Base-by-base conservation (phyloP, 129 eudicot genomes). In the Centaurea solstitialis region DNA sequence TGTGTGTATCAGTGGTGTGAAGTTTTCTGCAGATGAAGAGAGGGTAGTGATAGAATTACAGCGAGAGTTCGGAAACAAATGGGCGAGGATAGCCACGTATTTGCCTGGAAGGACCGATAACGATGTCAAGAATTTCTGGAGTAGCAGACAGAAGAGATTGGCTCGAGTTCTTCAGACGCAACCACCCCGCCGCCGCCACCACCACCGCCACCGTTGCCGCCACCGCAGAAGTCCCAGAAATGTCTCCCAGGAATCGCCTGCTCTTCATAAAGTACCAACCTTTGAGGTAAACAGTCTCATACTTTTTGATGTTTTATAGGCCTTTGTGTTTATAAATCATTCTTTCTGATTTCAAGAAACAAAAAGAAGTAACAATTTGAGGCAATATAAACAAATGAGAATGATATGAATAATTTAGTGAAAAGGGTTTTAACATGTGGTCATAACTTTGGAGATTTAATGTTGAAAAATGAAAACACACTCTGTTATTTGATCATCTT, bases 41-140 rank as follows among this genome's bases (percentile, higher is more conserved):
- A 86, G 91, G 73, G 67, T 68, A 33, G 99, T 94, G 84, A 92
- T 94, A 50, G 97, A 92, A 37, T 79, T 94, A n/a, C 99, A 94
- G 77, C 89, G 87, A 23, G 81, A 92, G 73, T 86, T 90, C 17
- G 97, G 99, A 76, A 94, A 94, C 94, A 94, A 90, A 88, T 94
- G 99, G 99, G 99, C 99, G 1, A 86, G 85, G 72, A 94, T 92
- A 15, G 94, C 99, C 0, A 89, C 97, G 1, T 86, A 74, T 85
- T 82, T 92, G 82, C 85, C 91, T 0, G 99, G 99, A 76, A 89
- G 99, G 86, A 94, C 97, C 15, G 99, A 94, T 72, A 94, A 94
- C 37, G 99, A 94, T 76, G 99, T 94, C 45, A 94, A 94, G 94
- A 94, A 94, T 81, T 94, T 94, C 59, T 94, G 99, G 99, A 94